A percentile compares a stretch with the other conserved stretches of the same genome.
Evolutionary conservation across 2,329 filamentous ascomycete species (phyloP).

Genomic region (Polytolypa hystricis): DNA sequence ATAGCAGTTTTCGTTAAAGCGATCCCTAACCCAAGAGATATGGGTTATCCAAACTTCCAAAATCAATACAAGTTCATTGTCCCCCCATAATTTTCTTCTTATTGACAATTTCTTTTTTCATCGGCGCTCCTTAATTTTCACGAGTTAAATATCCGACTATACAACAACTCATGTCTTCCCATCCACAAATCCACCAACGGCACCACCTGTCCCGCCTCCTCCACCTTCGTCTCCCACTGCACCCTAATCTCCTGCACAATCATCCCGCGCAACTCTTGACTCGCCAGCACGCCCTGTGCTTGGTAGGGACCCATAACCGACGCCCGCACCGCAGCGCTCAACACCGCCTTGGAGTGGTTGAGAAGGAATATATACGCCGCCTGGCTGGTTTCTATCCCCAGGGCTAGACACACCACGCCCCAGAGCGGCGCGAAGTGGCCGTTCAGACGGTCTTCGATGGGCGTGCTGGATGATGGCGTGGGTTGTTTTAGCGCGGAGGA

Average conservation of each 20-base stretch:
- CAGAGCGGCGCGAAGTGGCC: slow-evolving; percentile 53
- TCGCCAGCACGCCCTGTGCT: slow-evolving; percentile 48
- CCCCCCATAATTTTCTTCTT: slow-evolving; percentile 9
- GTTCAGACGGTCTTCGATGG: slow-evolving; percentile 20
- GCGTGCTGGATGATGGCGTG: not conserved
- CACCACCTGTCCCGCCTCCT: slow-evolving; percentile 50
- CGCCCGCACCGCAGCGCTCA: slow-evolving; percentile 52
- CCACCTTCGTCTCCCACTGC: slow-evolving; percentile 38
- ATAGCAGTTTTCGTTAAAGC: too few relatives aligned
- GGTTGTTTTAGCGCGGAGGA: slow-evolving; percentile 27
- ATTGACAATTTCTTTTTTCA: not conserved
- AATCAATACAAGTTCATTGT: too few relatives aligned
- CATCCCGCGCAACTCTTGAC: slow-evolving; percentile 39
- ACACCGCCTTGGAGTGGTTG: slow-evolving; percentile 52
- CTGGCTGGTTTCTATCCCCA: slow-evolving; percentile 42
- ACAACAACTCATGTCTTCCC: slow-evolving; percentile 53
- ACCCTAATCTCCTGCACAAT: slow-evolving; percentile 40
- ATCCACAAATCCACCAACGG: slow-evolving; percentile 54
- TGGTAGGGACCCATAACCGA: slow-evolving; percentile 57
- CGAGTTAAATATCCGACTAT: slow-evolving; percentile 58
- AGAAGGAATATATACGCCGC: slow-evolving; percentile 52
- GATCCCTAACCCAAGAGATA: too few relatives aligned
- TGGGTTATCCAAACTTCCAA: too few relatives aligned
- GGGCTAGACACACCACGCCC: slow-evolving; percentile 44
- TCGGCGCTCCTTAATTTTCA: slow-evolving; percentile 23